These are phyloP conservation scores for Plantago elongata DNA, from an alignment of 257 asterid species.

Conservation along the genomic window DNA sequence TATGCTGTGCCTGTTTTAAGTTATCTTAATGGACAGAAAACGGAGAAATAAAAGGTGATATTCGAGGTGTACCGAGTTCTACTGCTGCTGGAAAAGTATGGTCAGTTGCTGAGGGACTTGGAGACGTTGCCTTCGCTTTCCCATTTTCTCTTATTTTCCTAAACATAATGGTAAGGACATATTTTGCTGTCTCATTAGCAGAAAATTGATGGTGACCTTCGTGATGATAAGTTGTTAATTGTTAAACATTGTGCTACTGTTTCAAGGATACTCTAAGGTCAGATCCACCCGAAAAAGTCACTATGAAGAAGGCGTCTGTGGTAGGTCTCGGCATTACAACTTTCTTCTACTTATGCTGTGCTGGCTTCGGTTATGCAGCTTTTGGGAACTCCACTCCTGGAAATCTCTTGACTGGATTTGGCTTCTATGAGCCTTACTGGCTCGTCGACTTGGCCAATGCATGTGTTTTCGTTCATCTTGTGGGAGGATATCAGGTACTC, in stretches of 20 bases:
- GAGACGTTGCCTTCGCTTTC: constrained; percentile 69
- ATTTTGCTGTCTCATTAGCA: neutral
- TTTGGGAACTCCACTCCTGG: constrained; percentile 65
- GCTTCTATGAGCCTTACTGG: constrained; percentile 70
- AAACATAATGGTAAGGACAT: constrained; percentile 54
- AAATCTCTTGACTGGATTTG: constrained; percentile 71
- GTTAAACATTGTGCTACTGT: constrained; percentile 36
- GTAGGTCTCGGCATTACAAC: constrained; percentile 44
- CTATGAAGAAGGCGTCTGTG: constrained; percentile 64
- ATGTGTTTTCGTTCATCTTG: constrained; percentile 57
- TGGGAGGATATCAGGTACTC: constrained; percentile 66
- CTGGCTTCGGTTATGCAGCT: constrained; percentile 73
- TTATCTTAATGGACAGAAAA: constrained; percentile 36
- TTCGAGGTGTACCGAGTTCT: constrained; percentile 43
- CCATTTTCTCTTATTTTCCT: constrained; percentile 62
- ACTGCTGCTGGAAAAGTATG: constrained; percentile 51
- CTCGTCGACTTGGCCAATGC: constrained; percentile 67
- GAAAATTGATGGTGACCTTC: neutral
- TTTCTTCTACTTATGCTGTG: constrained; percentile 64
- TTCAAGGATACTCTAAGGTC: constrained; percentile 66
- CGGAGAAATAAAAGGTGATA: constrained; percentile 52
- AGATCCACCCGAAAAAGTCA: constrained; percentile 57
- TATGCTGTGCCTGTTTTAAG: neutral
- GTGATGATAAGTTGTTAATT: constrained; percentile 22
- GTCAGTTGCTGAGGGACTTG: constrained; percentile 66